These are phyloP conservation scores for Pneumocystis wakefieldiae DNA, from an alignment of 1,139 yeast genomes.

Conservation along the genomic window DNA sequence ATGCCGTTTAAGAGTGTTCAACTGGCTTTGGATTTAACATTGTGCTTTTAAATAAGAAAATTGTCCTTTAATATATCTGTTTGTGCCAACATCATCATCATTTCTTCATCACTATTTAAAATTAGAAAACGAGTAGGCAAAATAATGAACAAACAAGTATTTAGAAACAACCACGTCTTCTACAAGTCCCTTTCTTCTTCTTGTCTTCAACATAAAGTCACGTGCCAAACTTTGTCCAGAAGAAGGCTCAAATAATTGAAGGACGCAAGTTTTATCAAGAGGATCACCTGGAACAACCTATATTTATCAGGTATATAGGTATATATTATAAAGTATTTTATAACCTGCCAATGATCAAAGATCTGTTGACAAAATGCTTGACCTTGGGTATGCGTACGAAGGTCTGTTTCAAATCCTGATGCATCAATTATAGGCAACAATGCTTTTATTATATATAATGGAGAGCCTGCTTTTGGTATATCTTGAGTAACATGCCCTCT, in stretches of 20 bases:
- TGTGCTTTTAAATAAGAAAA: neutral
- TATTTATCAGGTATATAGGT: neutral
- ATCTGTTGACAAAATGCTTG: slow-evolving; percentile 54
- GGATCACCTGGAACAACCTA: slow-evolving; percentile 76
- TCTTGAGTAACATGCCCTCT: slow-evolving; percentile 48
- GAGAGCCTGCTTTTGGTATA: slow-evolving; percentile 59
- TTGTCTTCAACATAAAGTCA: slow-evolving; percentile 77
- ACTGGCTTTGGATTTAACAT: neutral
- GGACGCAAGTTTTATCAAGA: slow-evolving; percentile 44
- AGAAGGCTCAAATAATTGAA: slow-evolving; percentile 66
- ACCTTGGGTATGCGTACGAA: slow-evolving; percentile 63
- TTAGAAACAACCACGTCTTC: slow-evolving; percentile 64
- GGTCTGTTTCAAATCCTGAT: slow-evolving; percentile 74
- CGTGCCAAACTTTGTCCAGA: slow-evolving; percentile 56
- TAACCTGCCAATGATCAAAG: slow-evolving; percentile 52
- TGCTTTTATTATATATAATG: slow-evolving; percentile 47
- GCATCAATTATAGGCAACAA: slow-evolving; percentile 79
- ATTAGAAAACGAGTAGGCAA: neutral
- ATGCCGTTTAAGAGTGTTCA: too few relatives aligned
- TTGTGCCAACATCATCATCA: neutral
- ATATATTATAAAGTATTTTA: neutral
- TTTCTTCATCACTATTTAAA: slow-evolving; percentile 1
- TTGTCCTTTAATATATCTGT: neutral
- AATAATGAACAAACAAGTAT: slow-evolving; percentile 45
- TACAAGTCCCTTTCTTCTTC: slow-evolving; percentile 62